phyloP scores from a whole-genome alignment of 768 basidiomycete species.

The Coprinopsis cinerea region DNA sequence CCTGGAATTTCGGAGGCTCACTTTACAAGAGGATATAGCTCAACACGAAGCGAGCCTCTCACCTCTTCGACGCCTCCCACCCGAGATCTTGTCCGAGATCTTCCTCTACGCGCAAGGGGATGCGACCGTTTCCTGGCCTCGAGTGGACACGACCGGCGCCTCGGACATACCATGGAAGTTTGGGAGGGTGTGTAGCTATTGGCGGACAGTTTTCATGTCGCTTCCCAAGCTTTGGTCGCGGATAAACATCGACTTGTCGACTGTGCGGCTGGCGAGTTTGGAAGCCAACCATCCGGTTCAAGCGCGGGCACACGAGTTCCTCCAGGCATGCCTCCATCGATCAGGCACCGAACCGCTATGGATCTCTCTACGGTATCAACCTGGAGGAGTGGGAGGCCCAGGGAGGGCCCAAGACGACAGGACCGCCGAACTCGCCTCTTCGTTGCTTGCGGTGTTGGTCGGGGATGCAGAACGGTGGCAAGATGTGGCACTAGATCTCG shows the following conservation, averaged over 20 bases:
- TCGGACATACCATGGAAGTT: slow-evolving; percentile 17
- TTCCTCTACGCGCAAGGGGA: slow-evolving; percentile 16
- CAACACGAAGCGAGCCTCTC: slow-evolving; percentile 17
- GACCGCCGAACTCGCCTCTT: not conserved
- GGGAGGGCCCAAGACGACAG: not conserved
- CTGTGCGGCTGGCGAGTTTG: not conserved
- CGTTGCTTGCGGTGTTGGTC: slow-evolving; percentile 11
- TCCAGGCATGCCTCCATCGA: slow-evolving; percentile 18
- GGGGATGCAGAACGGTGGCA: slow-evolving; percentile 18
- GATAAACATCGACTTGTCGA: slow-evolving; percentile 14
- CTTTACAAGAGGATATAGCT: slow-evolving; percentile 7
- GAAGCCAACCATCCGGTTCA: not conserved
- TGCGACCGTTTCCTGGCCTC: slow-evolving; percentile 14
- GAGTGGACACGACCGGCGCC: not conserved
- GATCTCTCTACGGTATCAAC: slow-evolving; percentile 14
- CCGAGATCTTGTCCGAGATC: slow-evolving; percentile 21
- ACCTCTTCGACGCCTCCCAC: slow-evolving; percentile 18
- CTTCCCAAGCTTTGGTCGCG: slow-evolving; percentile 20
- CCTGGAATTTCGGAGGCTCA: slow-evolving; percentile 11
- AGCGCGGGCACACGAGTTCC: slow-evolving; percentile 10
- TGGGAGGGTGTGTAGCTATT: slow-evolving; percentile 22
- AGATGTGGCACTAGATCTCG: slow-evolving; percentile 14
- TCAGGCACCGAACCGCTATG: slow-evolving; percentile 16
- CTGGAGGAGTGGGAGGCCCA: not conserved
- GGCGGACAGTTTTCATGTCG: slow-evolving; percentile 19